Evolutionary conservation across 106 monocot genomes (phyloP).

Genomic region (Allium sativum): DNA sequence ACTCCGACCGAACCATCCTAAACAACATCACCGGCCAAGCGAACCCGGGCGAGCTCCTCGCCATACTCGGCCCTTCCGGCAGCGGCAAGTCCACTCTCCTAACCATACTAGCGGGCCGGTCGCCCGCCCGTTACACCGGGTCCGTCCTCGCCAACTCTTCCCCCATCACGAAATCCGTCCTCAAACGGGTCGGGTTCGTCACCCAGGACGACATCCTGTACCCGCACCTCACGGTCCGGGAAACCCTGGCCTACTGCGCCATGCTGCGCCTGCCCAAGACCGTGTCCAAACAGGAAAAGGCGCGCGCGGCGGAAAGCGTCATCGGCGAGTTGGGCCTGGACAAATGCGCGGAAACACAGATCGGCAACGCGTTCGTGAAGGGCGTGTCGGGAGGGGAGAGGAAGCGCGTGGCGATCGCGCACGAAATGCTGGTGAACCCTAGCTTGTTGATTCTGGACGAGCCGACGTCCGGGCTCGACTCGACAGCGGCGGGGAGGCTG

Average conservation of each 20-base stretch:
- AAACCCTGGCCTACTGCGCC: slow-evolving; percentile 67
- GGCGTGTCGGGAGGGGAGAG: slow-evolving; percentile 90
- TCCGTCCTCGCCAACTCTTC: slow-evolving; percentile 27
- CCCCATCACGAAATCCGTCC: slow-evolving; percentile 6
- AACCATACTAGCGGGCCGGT: slow-evolving; percentile 44
- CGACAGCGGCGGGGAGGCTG: slow-evolving; percentile 66
- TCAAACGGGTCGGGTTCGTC: slow-evolving; percentile 45
- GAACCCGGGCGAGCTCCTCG: slow-evolving; percentile 56
- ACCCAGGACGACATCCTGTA: slow-evolving; percentile 85
- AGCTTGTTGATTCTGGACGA: slow-evolving; percentile 77
- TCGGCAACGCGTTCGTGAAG: slow-evolving; percentile 49
- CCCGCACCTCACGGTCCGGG: slow-evolving; percentile 14
- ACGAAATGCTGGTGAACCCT: slow-evolving; percentile 80
- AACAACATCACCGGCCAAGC: slow-evolving; percentile 45
- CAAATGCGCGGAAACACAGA: slow-evolving; percentile 49
- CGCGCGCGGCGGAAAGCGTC: slow-evolving; percentile 46
- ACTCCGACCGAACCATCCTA: slow-evolving; percentile 40
- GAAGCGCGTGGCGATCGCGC: slow-evolving; percentile 81
- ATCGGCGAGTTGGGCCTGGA: slow-evolving; percentile 64
- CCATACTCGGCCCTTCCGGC: slow-evolving; percentile 77
- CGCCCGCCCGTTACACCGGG: slow-evolving; percentile 18
- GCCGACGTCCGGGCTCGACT: slow-evolving; percentile 44
- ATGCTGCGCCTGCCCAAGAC: slow-evolving; percentile 54
- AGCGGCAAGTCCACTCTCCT: slow-evolving; percentile 89
- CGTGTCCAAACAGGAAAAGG: slow-evolving; percentile 26